Percentiles rank a stretch among this genome's conserved stretches.
Conservation (phyloP, 2,329 filamentous ascomycete genomes). For the Paramyrothecium sp. region DNA sequence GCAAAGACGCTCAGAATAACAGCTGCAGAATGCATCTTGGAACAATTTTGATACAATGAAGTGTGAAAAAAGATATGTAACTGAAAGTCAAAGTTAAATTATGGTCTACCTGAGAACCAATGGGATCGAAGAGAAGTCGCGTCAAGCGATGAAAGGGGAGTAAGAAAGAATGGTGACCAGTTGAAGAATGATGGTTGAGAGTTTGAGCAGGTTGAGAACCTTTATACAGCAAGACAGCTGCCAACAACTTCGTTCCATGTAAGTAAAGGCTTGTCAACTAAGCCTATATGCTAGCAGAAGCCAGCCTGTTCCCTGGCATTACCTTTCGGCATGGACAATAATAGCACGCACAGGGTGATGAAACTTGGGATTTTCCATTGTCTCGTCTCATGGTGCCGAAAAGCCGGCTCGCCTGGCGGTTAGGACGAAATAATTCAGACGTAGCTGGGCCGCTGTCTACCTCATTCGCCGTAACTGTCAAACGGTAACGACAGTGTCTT, state of each 20-base stretch:
- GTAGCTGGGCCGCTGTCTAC: neutral
- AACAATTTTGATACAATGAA: neutral
- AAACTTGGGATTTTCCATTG: neutral
- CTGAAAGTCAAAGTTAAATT: neutral
- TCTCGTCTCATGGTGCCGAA: constrained; percentile 1
- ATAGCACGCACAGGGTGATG: neutral
- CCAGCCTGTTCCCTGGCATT: too few species aligned
- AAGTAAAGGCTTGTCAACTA: too few species aligned
- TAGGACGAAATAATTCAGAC: neutral
- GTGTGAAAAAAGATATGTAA: neutral
- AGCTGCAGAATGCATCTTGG: neutral
- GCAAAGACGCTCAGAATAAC: neutral
- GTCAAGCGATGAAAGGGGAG: constrained; percentile 2
- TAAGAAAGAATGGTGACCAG: neutral
- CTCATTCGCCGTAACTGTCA: neutral
- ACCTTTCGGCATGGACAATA: neutral
- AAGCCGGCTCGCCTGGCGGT: neutral
- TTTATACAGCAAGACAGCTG: neutral
- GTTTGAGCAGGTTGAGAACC: neutral
- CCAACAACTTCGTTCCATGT: too few species aligned
- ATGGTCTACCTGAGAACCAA: constrained; percentile 1
- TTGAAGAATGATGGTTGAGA: neutral
- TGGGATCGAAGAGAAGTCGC: constrained; percentile 1
- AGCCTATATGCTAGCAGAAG: too few species aligned
- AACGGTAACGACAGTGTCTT: neutral